phyloP scores from a whole-genome alignment of 306 rosid species.

The Quercus variabilis region DNA sequence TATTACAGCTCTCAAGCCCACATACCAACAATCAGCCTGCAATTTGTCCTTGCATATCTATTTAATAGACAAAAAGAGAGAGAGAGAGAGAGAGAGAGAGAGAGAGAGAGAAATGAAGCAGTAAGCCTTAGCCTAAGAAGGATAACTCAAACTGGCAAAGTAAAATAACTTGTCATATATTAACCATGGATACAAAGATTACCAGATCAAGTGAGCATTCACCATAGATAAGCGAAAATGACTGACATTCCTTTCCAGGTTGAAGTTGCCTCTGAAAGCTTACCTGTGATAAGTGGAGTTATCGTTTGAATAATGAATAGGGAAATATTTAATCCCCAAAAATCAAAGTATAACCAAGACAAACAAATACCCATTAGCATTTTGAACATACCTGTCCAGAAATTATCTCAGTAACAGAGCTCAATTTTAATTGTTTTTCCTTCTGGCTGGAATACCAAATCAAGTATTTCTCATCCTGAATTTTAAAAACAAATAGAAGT shows the following conservation, averaged over 20 bases:
- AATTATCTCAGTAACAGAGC: slow-evolving; percentile 52
- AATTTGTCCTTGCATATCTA: slow-evolving; percentile 81
- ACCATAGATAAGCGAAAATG: slow-evolving; percentile 72
- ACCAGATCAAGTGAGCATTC: slow-evolving; percentile 85
- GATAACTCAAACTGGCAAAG: background rate
- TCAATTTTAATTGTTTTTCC: slow-evolving; percentile 71
- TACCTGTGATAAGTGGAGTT: slow-evolving; percentile 45
- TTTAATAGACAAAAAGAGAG: background rate
- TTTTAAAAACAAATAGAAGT: slow-evolving; percentile 9
- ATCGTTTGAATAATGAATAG: slow-evolving; percentile 24
- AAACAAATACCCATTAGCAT: background rate
- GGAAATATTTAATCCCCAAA: slow-evolving; percentile 1
- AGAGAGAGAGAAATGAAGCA: background rate
- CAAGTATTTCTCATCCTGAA: slow-evolving; percentile 81
- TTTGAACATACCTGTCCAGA: slow-evolving; percentile 67
- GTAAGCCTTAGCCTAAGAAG: slow-evolving; percentile 4
- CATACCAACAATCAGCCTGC: slow-evolving; percentile 78
- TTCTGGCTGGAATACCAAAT: slow-evolving; percentile 73
- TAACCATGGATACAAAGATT: slow-evolving; percentile 10
- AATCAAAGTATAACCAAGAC: background rate
- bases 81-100: too few relatives aligned
- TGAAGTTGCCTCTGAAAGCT: slow-evolving; percentile 54
- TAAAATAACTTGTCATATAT: background rate
- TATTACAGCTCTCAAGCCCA: slow-evolving; percentile 67
- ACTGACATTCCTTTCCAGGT: slow-evolving; percentile 56